Base-by-base conservation (phyloP, 129 eudicot genomes). In the Tanacetum coccineum region DNA sequence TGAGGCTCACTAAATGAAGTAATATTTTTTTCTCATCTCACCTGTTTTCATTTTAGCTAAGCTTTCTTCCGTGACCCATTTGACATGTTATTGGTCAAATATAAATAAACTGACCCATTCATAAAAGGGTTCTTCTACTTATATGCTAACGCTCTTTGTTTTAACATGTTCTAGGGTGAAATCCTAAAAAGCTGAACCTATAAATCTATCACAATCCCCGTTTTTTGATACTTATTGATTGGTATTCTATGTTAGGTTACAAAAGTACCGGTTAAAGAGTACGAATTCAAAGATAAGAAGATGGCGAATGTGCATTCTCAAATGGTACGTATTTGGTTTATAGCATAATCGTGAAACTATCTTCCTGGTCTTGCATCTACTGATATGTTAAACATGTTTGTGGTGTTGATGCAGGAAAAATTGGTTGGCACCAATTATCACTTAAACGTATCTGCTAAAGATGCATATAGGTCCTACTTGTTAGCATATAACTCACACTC, bases 401-500 rank as follows among this genome's bases (percentile, higher is more conserved):
- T 62, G 52, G 44, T 52, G 4, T 28, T 78, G 68, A 36, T 82
- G 81, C 90, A 94, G 99, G 97, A 89, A 66, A 89, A 86, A 51
- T 54, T 94, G 82, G 85, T 94, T 15, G 80, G 73, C 9, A 78
- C 64, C 65, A 94, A 89, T 67, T 94, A 87, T 79, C 78, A 86
- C 63, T 64, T 94, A 81, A 89, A 94, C 84, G 81, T 79, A 74
- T 79, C 96, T 4, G 99, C 99, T 26, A 93, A 87, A 81, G 95
- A 94, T 62, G 99, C 96, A 9, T 94, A 89, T 66, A 81, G 97
- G 76, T 74, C 96, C 19, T 94, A 86, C 64, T 52, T 94, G 20
- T 77, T 86, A 60, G 86, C 99, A 0, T 94, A 94, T 59, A 89
- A 87, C 80, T 89, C 96, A 14, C 98, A 88, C 67, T 84, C 96